Evolutionary conservation across 2,329 filamentous ascomycete genomes (phyloP).

Genomic region (Sporothrix globosa): DNA sequence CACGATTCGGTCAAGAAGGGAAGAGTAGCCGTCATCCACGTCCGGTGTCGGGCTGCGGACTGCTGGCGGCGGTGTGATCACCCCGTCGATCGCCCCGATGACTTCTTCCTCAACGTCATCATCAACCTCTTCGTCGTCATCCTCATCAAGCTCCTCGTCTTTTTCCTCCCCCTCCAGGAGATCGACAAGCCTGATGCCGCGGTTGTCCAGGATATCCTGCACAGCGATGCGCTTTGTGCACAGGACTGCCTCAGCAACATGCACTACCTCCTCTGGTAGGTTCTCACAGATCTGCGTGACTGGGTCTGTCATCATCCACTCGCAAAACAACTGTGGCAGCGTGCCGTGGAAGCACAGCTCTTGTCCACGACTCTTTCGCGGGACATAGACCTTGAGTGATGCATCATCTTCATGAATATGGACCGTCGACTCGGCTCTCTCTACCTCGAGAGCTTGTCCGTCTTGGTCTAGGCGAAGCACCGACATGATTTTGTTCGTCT

Average conservation of each 20-base stretch:
- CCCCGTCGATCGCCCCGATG: neutral
- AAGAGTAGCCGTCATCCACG: neutral
- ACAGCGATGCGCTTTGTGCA: neutral
- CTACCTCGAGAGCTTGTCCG: constrained; percentile 25
- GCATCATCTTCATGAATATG: constrained; percentile 25
- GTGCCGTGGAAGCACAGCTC: constrained; percentile 40
- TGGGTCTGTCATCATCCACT: constrained; percentile 45
- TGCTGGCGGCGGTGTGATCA: too few species aligned
- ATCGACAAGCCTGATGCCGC: neutral
- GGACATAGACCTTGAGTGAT: constrained; percentile 42
- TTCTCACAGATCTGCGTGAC: neutral
- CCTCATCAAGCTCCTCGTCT: neutral
- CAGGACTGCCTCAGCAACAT: neutral
- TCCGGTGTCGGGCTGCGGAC: too few species aligned
- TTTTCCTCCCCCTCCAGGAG: neutral
- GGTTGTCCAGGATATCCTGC: neutral
- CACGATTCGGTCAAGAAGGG: neutral
- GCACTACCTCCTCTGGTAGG: neutral
- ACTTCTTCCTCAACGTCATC: neutral
- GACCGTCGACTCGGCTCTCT: neutral
- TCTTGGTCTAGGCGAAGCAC: constrained; percentile 41
- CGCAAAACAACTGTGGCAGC: constrained; percentile 41
- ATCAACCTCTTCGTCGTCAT: neutral
- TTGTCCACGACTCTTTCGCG: constrained; percentile 39
- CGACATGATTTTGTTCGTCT: constrained; percentile 43